phyloP scores from a whole-genome alignment of 2,329 filamentous ascomycete species.

The Ascochyta pisi region DNA sequence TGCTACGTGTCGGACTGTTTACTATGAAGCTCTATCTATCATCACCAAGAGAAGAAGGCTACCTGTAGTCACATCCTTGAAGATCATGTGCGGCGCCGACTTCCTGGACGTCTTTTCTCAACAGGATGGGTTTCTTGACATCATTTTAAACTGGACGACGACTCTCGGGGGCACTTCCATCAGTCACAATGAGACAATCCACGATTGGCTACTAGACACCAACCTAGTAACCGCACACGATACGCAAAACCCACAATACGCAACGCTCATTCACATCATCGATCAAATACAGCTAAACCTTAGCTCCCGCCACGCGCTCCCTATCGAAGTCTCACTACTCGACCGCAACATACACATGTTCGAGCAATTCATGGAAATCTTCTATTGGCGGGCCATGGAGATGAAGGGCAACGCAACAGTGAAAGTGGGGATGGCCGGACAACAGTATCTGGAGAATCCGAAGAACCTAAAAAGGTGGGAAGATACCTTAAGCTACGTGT shows the following conservation, averaged over 20 bases:
- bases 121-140: slow-evolving; percentile 7
- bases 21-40: slow-evolving; percentile 10
- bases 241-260: slow-evolving; percentile 1
- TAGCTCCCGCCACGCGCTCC: slow-evolving; percentile 2
- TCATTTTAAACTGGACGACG: slow-evolving; percentile 8
- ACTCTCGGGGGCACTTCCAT: not conserved
- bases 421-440: slow-evolving; percentile 13
- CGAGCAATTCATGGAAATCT: slow-evolving; percentile 18
- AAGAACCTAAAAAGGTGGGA: slow-evolving; percentile 9
- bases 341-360: slow-evolving; percentile 16
- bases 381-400: slow-evolving; percentile 15
- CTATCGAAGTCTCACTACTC: slow-evolving; percentile 13
- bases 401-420: slow-evolving; percentile 3
- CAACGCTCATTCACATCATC: slow-evolving; percentile 7
- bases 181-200: not conserved
- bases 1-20: slow-evolving; percentile 8
- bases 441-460: slow-evolving; percentile 1
- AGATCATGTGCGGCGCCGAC: slow-evolving; percentile 5
- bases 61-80: slow-evolving; percentile 1
- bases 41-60: slow-evolving; percentile 1
- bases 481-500: slow-evolving; percentile 14
- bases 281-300: slow-evolving; percentile 14
- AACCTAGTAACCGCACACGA: not conserved
- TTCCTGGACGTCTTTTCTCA: slow-evolving; percentile 17
- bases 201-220: slow-evolving; percentile 5